Evolutionary conservation across 306 rosid species (phyloP), one percentile per base, ranked within the genome.

Genomic region (Mimosa pudica): DNA sequence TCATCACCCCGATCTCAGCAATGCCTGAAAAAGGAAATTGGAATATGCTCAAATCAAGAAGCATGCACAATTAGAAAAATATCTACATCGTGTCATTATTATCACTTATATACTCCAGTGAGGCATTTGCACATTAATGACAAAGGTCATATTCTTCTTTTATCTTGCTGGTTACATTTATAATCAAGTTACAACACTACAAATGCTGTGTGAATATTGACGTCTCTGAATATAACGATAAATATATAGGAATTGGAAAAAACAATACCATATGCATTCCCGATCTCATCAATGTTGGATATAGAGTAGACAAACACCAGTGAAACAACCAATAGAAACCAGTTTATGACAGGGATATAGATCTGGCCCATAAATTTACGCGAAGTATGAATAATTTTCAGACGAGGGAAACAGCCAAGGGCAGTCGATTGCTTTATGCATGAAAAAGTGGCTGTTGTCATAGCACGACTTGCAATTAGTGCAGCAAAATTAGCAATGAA

Each of bases 301-400:
- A 93, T 93, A 77, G 90, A 58, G 88, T 89, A 91, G 81, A 95
- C 87, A 35, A 94, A 82, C 69, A 91, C 92, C 82, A 95, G 83
- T 60, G 90, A 91, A 84, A 87, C 89, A 47, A 87, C 97, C 89
- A 94, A 86, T 75, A 94, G 87, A 84, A 94, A 94, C 98, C 98
- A 94, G 85, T 94, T 94, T 67, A 94, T 84, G 76, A 92, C 92
- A 41, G 97, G 98, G 79, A 94, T 94, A 82, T 94, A 94, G 80
- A 94, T 94, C 86, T 92, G 98, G 88, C 98, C 98, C 98, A 94
- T 94, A 76, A 94, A 94, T 77, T 94, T 94, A 84, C 97, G 87
- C 64, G 98, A 94, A 45, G 97, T 94, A 72, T 94, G 97, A 79
- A 94, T 66, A 70, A 94, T 94, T 88, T 94, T 94, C 54, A 94